Evolutionary conservation across 352 stramenopile genomes (phyloP).

Genomic region (Blastocystis sp.): DNA sequence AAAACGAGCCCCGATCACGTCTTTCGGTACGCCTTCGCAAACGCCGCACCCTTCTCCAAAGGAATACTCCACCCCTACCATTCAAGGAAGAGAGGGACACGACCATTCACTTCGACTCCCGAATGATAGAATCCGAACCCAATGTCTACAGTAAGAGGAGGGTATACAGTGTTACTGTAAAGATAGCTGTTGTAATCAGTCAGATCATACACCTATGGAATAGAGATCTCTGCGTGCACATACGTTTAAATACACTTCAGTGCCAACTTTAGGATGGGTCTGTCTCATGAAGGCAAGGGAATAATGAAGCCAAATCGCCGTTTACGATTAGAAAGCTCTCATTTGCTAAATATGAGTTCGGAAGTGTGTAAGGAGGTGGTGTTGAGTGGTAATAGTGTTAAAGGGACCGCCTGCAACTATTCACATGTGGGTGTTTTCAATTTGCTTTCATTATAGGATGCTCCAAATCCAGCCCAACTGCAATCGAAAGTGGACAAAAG

Average conservation of each 20-base stretch:
- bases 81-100: neutral
- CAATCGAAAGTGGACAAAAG: neutral
- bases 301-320: conserved; percentile 3
- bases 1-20: conserved; percentile 19
- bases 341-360: conserved; percentile 9
- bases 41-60: conserved; percentile 39
- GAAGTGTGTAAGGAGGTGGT: conserved; percentile 54
- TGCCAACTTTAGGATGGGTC: neutral
- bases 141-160: conserved; percentile 8
- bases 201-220: conserved; percentile 53
- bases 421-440: conserved; percentile 7
- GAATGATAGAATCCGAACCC: conserved; percentile 50
- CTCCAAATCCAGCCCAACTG: neutral
- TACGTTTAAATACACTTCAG: conserved; percentile 60
- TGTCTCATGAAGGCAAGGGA: neutral
- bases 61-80: conserved; percentile 45
- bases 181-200: conserved; percentile 36
- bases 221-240: neutral
- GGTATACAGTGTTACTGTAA: conserved; percentile 4
- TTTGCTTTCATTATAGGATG: neutral
- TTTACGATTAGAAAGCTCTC: neutral
- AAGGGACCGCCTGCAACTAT: conserved; percentile 33
- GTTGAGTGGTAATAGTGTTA: conserved; percentile 40
- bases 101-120: conserved; percentile 54
- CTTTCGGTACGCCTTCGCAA: conserved; percentile 3